Percentiles rank a stretch among this genome's conserved stretches.
Evolutionary conservation across 495 filamentous ascomycete species (phyloP).

Genomic region (Barbatosphaeria neglecta): DNA sequence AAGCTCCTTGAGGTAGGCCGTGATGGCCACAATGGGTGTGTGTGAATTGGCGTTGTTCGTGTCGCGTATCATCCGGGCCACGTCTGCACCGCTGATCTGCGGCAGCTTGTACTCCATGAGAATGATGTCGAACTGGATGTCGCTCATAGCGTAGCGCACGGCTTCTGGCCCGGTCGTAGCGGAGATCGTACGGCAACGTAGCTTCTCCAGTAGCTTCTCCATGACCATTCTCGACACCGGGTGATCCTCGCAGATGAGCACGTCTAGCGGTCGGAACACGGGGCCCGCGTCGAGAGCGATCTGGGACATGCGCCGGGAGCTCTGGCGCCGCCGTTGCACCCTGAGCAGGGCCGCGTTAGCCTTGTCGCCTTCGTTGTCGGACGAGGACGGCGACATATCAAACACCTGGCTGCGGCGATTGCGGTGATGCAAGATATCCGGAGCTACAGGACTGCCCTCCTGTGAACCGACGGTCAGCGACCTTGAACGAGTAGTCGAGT

Average conservation of each 20-base stretch:
- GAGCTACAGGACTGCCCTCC: conserved; percentile 61
- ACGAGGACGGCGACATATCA: conserved; percentile 94
- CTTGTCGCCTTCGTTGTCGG: conserved; percentile 89
- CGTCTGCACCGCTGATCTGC: conserved; percentile 85
- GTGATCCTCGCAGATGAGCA: conserved; percentile 95
- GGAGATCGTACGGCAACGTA: conserved; percentile 88
- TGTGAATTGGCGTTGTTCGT: conserved; percentile 89
- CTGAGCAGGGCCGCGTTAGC: conserved; percentile 75
- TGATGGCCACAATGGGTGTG: conserved; percentile 94
- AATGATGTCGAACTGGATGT: conserved; percentile 94
- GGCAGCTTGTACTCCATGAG: conserved; percentile 95
- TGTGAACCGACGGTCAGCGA: conserved; percentile 93
- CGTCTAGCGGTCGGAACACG: conserved; percentile 78
- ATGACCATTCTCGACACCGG: conserved; percentile 95
- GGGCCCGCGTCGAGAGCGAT: conserved; percentile 74
- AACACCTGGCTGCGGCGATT: conserved; percentile 91
- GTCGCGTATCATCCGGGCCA: conserved; percentile 92
- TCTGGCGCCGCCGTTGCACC: conserved; percentile 83
- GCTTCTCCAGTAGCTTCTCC: conserved; percentile 90
- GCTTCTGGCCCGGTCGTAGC: conserved; percentile 82
- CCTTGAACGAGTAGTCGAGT: conserved; percentile 49
- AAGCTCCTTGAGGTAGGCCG: conserved; percentile 91
- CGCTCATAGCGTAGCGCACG: conserved; percentile 79
- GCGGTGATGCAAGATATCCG: conserved; percentile 65
- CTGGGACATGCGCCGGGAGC: conserved; percentile 81